Evolutionary conservation across 768 basidiomycete genomes (phyloP).

Genomic region (Lactarius sp.): DNA sequence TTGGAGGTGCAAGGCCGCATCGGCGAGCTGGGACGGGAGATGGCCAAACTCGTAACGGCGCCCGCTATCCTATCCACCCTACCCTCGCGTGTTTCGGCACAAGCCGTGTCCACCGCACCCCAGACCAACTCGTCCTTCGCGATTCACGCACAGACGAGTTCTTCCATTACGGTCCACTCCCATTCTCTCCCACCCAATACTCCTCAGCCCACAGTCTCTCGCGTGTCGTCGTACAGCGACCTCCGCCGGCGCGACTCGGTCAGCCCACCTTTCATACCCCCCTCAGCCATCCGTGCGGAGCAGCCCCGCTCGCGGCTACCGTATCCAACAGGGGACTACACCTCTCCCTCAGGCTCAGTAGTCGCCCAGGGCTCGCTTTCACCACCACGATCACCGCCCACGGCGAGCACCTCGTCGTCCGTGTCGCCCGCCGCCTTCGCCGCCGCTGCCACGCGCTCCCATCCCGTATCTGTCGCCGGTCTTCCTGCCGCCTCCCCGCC

Average conservation of each 20-base stretch:
- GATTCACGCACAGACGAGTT: constrained; percentile 33
- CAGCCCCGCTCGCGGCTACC: constrained; percentile 56
- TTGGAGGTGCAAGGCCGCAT: constrained; percentile 71
- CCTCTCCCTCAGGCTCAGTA: constrained; percentile 52
- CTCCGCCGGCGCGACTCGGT: constrained; percentile 50
- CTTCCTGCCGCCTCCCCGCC: constrained; percentile 32
- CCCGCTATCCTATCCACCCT: constrained; percentile 49
- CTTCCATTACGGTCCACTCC: constrained; percentile 31
- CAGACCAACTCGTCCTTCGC: constrained; percentile 46
- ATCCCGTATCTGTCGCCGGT: constrained; percentile 47
- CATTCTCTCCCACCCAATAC: constrained; percentile 30
- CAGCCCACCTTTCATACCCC: constrained; percentile 50
- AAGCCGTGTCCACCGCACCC: constrained; percentile 41
- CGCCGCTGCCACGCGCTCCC: constrained; percentile 25
- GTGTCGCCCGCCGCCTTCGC: constrained; percentile 2
- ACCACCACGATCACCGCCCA: constrained; percentile 49
- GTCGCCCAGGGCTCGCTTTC: constrained; percentile 41
- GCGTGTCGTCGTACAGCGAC: constrained; percentile 16
- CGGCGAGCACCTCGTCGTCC: constrained; percentile 30
- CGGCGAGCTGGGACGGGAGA: constrained; percentile 69
- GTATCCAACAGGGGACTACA: constrained; percentile 81
- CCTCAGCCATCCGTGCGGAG: constrained; percentile 36
- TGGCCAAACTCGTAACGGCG: constrained; percentile 65
- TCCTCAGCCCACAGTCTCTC: constrained; percentile 32
- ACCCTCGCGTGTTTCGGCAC: constrained; percentile 43